These are phyloP conservation scores for Blastomyces emzantsi DNA, from an alignment of 2,329 filamentous ascomycete genomes.

Conservation along the genomic window DNA sequence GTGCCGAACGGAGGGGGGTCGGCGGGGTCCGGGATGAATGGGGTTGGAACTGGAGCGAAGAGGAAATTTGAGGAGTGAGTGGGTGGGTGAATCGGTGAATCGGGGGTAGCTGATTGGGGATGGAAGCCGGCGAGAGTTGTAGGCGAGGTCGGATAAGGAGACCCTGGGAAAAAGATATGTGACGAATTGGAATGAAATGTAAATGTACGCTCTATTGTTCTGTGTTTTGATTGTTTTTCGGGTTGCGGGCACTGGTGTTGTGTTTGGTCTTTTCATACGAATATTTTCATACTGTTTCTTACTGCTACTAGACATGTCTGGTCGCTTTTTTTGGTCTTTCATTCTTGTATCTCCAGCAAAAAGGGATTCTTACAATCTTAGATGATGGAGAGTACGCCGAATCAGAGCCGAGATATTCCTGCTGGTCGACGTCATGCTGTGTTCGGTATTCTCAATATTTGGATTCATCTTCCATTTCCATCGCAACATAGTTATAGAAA, in stretches of 20 bases:
- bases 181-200: neutral
- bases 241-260: neutral
- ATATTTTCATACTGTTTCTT: neutral
- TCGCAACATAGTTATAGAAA: neutral
- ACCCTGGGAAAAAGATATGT: neutral
- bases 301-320: neutral
- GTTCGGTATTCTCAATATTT: neutral
- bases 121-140: neutral
- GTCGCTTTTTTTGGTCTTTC: too few species aligned
- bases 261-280: neutral
- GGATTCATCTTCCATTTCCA: neutral
- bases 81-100: too few species aligned
- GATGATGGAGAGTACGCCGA: neutral
- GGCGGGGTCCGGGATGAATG: conserved; percentile 19
- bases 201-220: neutral
- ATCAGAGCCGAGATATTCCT: neutral
- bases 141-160: neutral
- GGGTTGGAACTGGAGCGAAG: conserved; percentile 32
- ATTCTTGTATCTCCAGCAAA: neutral
- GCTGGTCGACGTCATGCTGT: too few species aligned
- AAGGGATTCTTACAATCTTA: neutral
- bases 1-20: conserved; percentile 7
- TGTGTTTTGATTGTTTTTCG: neutral
- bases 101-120: neutral
- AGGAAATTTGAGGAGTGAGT: conserved; percentile 35